These are phyloP conservation scores for Plasmodium chabaudi DNA, from an alignment of 169 alveolate species.

Conservation along the genomic window DNA sequence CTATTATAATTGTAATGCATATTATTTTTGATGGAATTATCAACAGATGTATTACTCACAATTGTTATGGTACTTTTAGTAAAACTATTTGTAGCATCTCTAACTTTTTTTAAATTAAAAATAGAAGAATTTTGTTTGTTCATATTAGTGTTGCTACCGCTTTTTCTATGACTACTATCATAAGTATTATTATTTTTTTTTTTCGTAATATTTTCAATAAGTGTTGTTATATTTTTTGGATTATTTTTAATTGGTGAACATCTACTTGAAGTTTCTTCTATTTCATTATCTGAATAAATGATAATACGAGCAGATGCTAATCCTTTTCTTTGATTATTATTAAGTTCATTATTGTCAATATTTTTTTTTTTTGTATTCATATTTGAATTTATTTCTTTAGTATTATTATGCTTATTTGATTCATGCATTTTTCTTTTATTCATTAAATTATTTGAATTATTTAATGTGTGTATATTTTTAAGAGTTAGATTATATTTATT, in stretches of 20 bases:
- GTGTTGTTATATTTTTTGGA: constrained; percentile 5
- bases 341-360: neutral
- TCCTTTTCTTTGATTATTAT: constrained; percentile 12
- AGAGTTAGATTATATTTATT: too few relatives aligned
- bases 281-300: constrained; percentile 40
- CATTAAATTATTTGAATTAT: neutral
- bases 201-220: constrained; percentile 25
- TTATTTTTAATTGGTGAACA: neutral
- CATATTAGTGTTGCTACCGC: neutral
- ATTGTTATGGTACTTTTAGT: neutral
- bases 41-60: neutral
- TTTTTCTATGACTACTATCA: neutral
- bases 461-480: constrained; percentile 4
- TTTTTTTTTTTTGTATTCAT: constrained; percentile 19
- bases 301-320: constrained; percentile 11
- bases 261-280: neutral
- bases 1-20: neutral
- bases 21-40: neutral
- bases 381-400: neutral
- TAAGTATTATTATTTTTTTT: constrained; percentile 8
- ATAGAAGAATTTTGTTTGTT: neutral
- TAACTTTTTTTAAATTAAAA: neutral
- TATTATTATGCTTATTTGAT: neutral
- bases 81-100: neutral
- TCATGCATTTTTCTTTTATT: constrained; percentile 25